Conservation (phyloP, 257 asterid species). For the Leonotis leonurus region DNA sequence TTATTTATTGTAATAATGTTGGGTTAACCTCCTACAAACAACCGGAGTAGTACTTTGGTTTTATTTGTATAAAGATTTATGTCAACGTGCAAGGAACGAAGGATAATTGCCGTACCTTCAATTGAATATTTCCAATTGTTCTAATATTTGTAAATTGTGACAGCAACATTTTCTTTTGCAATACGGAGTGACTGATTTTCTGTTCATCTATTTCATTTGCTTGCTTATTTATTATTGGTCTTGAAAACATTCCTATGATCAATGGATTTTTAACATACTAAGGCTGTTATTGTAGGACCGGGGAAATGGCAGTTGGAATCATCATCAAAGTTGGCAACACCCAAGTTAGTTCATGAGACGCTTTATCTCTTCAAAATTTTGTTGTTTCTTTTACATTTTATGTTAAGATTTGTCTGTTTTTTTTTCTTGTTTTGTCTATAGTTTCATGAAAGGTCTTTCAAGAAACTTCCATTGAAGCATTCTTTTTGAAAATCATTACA, state of each 20-base stretch:
- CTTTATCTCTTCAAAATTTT: conserved; percentile 5
- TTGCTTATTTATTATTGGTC: background rate
- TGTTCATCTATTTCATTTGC: background rate
- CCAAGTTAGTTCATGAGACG: conserved; percentile 46
- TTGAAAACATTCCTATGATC: background rate
- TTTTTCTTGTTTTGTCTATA: background rate
- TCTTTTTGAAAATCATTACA: background rate
- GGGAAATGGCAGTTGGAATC: conserved; percentile 74
- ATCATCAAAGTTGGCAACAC: conserved; percentile 71
- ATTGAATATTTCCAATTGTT: background rate
- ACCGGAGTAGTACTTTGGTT: background rate
- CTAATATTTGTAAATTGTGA: background rate
- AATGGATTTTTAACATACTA: conserved; percentile 2
- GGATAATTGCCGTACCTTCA: background rate
- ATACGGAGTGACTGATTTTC: background rate
- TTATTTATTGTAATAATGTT: background rate
- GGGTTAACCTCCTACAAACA: background rate
- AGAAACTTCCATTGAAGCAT: background rate
- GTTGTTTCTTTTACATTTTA: conserved; percentile 3
- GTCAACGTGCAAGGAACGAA: background rate
- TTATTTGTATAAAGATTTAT: background rate
- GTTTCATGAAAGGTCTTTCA: conserved; percentile 1
- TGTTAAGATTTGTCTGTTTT: background rate
- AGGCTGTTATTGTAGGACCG: conserved; percentile 48
- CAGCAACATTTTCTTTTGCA: background rate